Evolutionary conservation across 495 filamentous ascomycete genomes (phyloP).

Genomic region (Trichocladium uniseriatum): DNA sequence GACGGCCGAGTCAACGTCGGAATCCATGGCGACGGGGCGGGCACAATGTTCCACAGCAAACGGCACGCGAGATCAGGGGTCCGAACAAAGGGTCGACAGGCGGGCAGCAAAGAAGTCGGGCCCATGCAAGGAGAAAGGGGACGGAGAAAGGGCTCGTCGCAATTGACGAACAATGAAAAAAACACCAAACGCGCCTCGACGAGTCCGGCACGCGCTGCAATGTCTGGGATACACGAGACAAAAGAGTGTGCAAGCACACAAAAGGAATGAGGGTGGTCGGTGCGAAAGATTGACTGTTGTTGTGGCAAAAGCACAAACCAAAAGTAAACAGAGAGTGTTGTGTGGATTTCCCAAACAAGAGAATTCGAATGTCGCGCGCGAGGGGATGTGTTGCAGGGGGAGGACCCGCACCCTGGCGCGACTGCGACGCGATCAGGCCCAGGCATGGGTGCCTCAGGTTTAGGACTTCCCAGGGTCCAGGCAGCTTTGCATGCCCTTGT

Average conservation of each 20-base stretch:
- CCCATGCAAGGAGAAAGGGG: slow-evolving; percentile 4
- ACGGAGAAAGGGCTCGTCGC: not conserved
- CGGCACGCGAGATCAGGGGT: slow-evolving; percentile 1
- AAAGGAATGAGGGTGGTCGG: slow-evolving; percentile 1
- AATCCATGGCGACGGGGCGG: slow-evolving; percentile 33
- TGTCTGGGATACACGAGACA: not conserved
- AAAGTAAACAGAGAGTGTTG: slow-evolving; percentile 12
- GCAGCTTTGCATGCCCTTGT: not conserved
- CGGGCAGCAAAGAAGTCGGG: slow-evolving; percentile 3
- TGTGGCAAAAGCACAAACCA: slow-evolving; percentile 1
- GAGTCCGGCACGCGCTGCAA: not conserved
- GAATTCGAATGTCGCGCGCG: not conserved
- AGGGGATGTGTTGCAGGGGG: no score
- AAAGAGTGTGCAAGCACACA: not conserved
- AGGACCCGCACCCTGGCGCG: not conserved
- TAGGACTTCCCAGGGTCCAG: no score
- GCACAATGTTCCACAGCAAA: slow-evolving; percentile 13
- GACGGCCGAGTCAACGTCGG: slow-evolving; percentile 50
- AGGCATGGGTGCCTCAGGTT: not conserved
- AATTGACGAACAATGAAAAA: slow-evolving; percentile 7
- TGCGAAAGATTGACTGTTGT: not conserved
- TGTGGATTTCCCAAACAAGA: slow-evolving; percentile 5
- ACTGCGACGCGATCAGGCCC: not conserved
- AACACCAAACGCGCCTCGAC: not conserved
- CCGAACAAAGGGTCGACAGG: not conserved